phyloP scores from a whole-genome alignment of 179 eudicot genomes.

The Sideroxylon spinosum region DNA sequence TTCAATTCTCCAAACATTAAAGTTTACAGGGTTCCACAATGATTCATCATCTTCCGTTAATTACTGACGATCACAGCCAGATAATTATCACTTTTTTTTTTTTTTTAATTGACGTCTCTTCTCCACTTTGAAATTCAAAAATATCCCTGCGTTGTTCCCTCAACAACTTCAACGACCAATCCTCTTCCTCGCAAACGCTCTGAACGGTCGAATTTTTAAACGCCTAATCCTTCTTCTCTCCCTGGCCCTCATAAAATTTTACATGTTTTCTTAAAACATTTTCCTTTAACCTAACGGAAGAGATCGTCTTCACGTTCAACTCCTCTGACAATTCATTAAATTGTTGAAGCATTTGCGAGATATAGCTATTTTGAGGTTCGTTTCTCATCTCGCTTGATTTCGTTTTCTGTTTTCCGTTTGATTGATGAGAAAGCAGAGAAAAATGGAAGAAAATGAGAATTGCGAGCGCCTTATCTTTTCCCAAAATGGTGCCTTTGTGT shows the following conservation, averaged over 20 bases:
- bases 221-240: neutral
- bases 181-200: neutral
- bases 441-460: too few relatives aligned
- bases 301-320: neutral
- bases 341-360: neutral
- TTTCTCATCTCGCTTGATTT: neutral
- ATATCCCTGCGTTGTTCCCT: neutral
- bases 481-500: neutral
- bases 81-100: too few relatives aligned
- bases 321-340: neutral
- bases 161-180: neutral
- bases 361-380: slow-evolving; percentile 11
- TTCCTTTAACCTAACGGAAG: neutral
- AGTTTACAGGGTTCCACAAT: too few relatives aligned
- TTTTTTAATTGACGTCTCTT: neutral
- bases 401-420: too few relatives aligned
- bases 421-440: too few relatives aligned
- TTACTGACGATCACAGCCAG: too few relatives aligned
- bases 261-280: neutral
- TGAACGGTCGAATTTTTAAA: slow-evolving; percentile 10
- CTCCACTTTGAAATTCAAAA: slow-evolving; percentile 4
- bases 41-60: too few relatives aligned
- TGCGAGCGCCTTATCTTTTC: neutral
- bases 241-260: neutral
- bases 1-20: too few relatives aligned